phyloP scores from a whole-genome alignment of 345 rosid species.

The Lagerstroemia speciosa region DNA sequence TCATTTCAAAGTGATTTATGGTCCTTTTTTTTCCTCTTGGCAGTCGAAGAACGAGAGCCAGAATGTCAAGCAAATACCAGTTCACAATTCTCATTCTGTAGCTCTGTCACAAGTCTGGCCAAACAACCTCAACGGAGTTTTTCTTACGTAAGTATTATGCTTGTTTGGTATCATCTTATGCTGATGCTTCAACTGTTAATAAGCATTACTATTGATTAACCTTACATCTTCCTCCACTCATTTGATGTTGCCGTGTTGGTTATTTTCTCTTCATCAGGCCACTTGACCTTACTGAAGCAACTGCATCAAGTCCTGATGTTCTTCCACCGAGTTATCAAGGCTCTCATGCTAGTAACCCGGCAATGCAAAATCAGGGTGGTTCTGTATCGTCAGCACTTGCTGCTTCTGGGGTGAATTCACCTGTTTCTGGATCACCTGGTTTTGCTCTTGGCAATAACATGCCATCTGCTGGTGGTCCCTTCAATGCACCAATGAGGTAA shows the following conservation, averaged over 20 bases:
- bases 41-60: slow-evolving; percentile 58
- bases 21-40: slow-evolving; percentile 14
- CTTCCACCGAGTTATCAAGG: slow-evolving; percentile 52
- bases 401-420: slow-evolving; percentile 53
- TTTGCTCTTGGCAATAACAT: slow-evolving; percentile 47
- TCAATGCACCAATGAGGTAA: slow-evolving; percentile 54
- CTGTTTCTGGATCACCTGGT: slow-evolving; percentile 60
- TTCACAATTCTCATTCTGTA: slow-evolving; percentile 69
- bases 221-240: background rate
- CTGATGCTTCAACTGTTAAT: background rate
- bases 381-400: slow-evolving; percentile 51
- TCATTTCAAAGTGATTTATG: slow-evolving; percentile 10
- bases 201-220: background rate
- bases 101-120: slow-evolving; percentile 87
- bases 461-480: slow-evolving; percentile 53
- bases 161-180: background rate
- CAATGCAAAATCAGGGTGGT: slow-evolving; percentile 63
- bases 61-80: slow-evolving; percentile 61
- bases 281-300: slow-evolving; percentile 72
- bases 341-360: slow-evolving; percentile 45
- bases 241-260: background rate
- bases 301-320: slow-evolving; percentile 54
- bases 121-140: slow-evolving; percentile 63
- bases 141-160: slow-evolving; percentile 57
- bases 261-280: slow-evolving; percentile 53